Conservation (phyloP, 176 grass and related monocot species). For the Aegilops sharonensis region DNA sequence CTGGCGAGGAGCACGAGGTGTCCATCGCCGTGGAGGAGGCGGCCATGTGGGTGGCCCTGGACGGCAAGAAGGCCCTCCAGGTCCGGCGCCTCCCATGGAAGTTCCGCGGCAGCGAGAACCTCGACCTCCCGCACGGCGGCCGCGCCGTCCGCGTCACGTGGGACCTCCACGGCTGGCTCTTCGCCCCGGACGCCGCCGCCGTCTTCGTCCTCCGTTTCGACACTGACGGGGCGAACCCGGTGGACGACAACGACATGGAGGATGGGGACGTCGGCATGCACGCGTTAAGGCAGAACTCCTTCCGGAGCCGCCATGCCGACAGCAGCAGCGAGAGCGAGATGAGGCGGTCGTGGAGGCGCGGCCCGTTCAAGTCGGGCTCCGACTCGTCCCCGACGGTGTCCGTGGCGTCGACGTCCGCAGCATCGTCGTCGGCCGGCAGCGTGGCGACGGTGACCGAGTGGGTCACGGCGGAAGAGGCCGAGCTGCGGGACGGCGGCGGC, state of each 20-base stretch:
- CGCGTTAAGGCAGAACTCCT: constrained; percentile 6
- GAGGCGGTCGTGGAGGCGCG: constrained; percentile 30
- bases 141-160: constrained; percentile 39
- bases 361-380: constrained; percentile 41
- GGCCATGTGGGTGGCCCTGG: constrained; percentile 55
- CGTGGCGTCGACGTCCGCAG: constrained; percentile 46
- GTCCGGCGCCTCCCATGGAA: constrained; percentile 66
- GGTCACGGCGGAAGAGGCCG: constrained; percentile 3
- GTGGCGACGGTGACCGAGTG: constrained; percentile 41
- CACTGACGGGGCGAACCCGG: neutral
- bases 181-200: constrained; percentile 42
- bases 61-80: constrained; percentile 54
- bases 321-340: constrained; percentile 29
- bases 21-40: constrained; percentile 37
- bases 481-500: neutral
- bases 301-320: constrained; percentile 1
- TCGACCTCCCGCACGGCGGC: constrained; percentile 35
- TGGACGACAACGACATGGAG: neutral
- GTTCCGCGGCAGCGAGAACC: constrained; percentile 65
- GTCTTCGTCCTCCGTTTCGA: constrained; percentile 72
- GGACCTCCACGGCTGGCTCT: constrained; percentile 80
- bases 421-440: constrained; percentile 34
- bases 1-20: constrained; percentile 48
- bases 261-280: neutral
- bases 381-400: constrained; percentile 52